phyloP scores from a whole-genome alignment of 208 protist genomes.

The Wallacemonas collosoma region DNA sequence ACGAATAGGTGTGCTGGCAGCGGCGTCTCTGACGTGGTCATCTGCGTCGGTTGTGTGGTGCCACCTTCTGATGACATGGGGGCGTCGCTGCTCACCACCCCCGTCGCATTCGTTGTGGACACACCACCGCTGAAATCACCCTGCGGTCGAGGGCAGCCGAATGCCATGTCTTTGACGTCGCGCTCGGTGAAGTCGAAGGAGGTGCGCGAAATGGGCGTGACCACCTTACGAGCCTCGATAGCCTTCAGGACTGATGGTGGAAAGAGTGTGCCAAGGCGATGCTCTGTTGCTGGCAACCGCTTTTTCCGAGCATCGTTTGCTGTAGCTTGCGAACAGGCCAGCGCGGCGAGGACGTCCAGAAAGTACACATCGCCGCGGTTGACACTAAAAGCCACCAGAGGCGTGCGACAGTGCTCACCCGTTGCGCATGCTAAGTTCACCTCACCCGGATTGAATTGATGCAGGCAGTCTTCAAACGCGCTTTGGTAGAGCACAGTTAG shows the following conservation, averaged over 20 bases:
- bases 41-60: background rate
- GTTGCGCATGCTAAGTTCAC: conserved; percentile 56
- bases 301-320: background rate
- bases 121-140: background rate
- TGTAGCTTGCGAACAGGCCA: conserved; percentile 19
- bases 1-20: conserved; percentile 35
- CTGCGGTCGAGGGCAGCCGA: conserved; percentile 19
- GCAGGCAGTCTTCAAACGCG: conserved; percentile 48
- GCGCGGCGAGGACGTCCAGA: conserved; percentile 63
- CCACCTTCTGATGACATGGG: no score
- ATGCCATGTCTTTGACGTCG: conserved; percentile 68
- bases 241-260: conserved; percentile 22
- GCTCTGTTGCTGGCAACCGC: background rate
- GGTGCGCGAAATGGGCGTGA: conserved; percentile 25
- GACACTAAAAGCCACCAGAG: conserved; percentile 71
- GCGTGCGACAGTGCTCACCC: conserved; percentile 20
- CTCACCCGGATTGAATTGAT: conserved; percentile 65
- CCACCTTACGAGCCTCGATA: background rate
- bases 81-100: no score
- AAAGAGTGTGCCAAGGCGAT: conserved; percentile 21
- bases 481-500: conserved; percentile 69
- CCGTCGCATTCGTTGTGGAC: background rate
- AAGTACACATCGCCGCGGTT: conserved; percentile 57
- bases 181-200: conserved; percentile 67
- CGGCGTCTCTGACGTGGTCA: background rate